phyloP scores from a whole-genome alignment of 495 filamentous ascomycete genomes.

The Xylaria intraflava region DNA sequence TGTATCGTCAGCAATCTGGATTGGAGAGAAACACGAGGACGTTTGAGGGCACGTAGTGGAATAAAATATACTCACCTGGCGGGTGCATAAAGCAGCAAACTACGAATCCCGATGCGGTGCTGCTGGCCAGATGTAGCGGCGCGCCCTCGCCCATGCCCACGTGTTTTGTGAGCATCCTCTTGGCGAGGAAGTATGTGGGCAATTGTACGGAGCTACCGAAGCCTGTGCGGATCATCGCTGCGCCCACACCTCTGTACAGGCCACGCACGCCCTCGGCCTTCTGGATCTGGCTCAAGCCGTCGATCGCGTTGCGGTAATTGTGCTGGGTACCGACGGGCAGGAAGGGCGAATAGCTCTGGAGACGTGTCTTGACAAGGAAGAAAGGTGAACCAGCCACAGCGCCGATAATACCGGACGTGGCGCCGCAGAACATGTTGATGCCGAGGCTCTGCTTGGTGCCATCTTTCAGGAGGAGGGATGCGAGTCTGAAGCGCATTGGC shows the following conservation, averaged over 20 bases:
- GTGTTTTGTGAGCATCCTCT: conserved; percentile 72
- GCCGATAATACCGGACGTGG: conserved; percentile 79
- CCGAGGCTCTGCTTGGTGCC: conserved; percentile 68
- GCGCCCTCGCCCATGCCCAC: conserved; percentile 86
- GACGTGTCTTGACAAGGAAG: conserved; percentile 95
- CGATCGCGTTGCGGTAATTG: conserved; percentile 74
- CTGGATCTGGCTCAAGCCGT: conserved; percentile 78
- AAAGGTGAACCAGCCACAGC: conserved; percentile 90
- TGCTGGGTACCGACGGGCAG: conserved; percentile 95
- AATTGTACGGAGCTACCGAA: conserved; percentile 94
- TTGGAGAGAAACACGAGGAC: neutral
- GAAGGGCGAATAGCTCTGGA: conserved; percentile 93
- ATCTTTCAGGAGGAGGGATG: conserved; percentile 61
- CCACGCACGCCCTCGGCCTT: conserved; percentile 68
- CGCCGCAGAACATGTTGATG: conserved; percentile 89
- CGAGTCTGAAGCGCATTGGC: conserved; percentile 67
- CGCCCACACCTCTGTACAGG: conserved; percentile 80
- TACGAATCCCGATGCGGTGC: conserved; percentile 86
- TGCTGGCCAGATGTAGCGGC: conserved; percentile 81
- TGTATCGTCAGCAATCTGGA: conserved; percentile 4
- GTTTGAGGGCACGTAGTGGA: neutral
- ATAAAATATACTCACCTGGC: conserved; percentile 55
- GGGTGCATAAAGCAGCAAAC: conserved; percentile 99
- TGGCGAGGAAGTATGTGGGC: conserved; percentile 97
- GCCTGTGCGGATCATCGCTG: conserved; percentile 95